Base-by-base conservation (phyloP, 1,284 basidiomycete species). In the Cryptococcus deneoformans region DNA sequence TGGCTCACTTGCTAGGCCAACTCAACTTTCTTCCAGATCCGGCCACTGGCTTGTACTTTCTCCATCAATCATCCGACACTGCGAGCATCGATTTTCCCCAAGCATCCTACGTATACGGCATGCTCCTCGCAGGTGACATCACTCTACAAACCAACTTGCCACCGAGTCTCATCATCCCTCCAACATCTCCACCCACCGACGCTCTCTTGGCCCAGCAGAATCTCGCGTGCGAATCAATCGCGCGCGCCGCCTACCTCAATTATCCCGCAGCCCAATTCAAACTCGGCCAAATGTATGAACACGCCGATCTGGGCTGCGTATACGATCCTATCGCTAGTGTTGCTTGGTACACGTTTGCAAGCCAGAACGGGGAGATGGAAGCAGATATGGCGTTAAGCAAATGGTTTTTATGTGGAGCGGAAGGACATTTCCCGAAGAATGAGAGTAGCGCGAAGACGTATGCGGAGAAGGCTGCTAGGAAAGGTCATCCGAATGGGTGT, bases 321-420 rank as follows among this genome's bases (percentile, higher is more conserved):
- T 97, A 92, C 75, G 92, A 97, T 69, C 93, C 93, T 0, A 80
- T 96, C 14, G 81, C 96, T 44, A 89, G 87, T 56, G 92, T 98
- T 29, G 90, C 95, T 74, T 97, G 93, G 76, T 97, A 97, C 77
- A 87, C 85, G 37, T 74, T 81, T 7, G 94, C 93, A 0, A 88
- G 85, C 57, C 87, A 93, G 76, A 85, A 87, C 64, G 89, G 89
- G 38, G 90, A 96, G 76, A 81, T 84, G 46, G 92, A 97, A 72
- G 94, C 94, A 0, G 92, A 97, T 75, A 94, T 98, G 92, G 92
- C 91, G 6, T 81, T 96, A 49, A 87, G 85, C 77, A 96, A 94
- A 77, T 96, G 92, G 93, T 96, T 95, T 81, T 78, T 96, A 51
- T 95, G 92, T 72, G 91, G 90, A 0, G 86, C 86, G 0, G 87